Evolutionary conservation across 208 protist genomes (phyloP), one percentile per base, ranked within the genome.

Genomic region (Endotrypanum monterogeii): DNA sequence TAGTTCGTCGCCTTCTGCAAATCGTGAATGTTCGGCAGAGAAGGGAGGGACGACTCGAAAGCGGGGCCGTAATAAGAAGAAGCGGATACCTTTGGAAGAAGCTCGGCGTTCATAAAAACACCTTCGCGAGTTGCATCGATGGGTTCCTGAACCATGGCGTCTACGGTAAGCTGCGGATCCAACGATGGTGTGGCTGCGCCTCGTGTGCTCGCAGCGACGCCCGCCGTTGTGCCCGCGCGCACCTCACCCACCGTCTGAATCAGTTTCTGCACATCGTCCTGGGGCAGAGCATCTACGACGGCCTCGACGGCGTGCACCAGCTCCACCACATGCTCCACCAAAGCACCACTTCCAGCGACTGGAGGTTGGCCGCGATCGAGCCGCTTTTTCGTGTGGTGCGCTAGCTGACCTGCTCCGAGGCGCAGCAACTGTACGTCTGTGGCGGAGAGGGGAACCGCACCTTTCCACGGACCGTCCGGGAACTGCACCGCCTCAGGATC

Each of bases 351-450:
- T 9, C 32, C 66, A 32, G 51, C 51, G 9, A 79, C 63, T 25
- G 80, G 63, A 30, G 80, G 72, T 30, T 71, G 60, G 11, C 67
- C 68, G 9, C 61, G 46, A 9, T 84, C 62, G 9, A 82, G 46
- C 5, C 87, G 80, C 67, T 92, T 88, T 66, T 88, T 51, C 41
- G 86, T 88, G 72, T 92, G 86, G 67, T 92, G 82, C 14, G 86
- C 86, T 30, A 94, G 66, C 71, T 88, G 75, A 8, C 76, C 75
- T 7, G 78, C 65, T 7, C 84, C 83, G 11, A 69, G 67, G 39
- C 74, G 60, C 5, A 95, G 76, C 74, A 96, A 61, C 28, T 68
- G 57, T 18, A 84, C 68, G 68, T 96, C 91, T 20, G 84, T 87
- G 11, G 73, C 76, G 51, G 81, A 83, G 41, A 96, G 71, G 25